Percentiles rank a stretch among this genome's conserved stretches.
These are phyloP conservation scores for Arabis hirsuta DNA, from an alignment of 345 rosid species.

Conservation along the genomic window DNA sequence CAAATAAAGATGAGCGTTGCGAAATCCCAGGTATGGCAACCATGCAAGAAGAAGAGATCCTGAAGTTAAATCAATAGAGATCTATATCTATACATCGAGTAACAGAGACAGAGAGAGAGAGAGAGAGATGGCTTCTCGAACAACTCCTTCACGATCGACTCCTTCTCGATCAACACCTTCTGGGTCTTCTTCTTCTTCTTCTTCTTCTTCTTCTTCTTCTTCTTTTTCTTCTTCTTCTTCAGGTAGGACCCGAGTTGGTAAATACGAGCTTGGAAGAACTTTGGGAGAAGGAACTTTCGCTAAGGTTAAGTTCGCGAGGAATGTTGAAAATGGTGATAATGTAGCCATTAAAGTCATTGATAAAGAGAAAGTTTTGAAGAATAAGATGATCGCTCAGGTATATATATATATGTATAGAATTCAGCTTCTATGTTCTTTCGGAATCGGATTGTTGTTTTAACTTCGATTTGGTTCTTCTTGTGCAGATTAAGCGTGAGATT, in stretches of 20 bases:
- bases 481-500: slow-evolving; percentile 92
- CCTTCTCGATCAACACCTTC: slow-evolving; percentile 44
- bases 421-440: too few species aligned
- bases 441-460: background rate
- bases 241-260: slow-evolving; percentile 92
- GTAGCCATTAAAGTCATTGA: slow-evolving; percentile 95
- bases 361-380: slow-evolving; percentile 86
- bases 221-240: background rate
- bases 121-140: slow-evolving; percentile 54
- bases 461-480: slow-evolving; percentile 18
- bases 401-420: background rate
- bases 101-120: background rate
- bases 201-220: too few species aligned
- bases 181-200: background rate
- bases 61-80: slow-evolving; percentile 41
- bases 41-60: slow-evolving; percentile 95
- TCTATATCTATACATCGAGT: background rate
- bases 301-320: slow-evolving; percentile 94
- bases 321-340: slow-evolving; percentile 66
- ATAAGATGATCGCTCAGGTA: slow-evolving; percentile 96
- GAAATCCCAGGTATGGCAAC: slow-evolving; percentile 99
- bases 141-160: slow-evolving; percentile 33
- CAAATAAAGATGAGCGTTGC: slow-evolving; percentile 60
- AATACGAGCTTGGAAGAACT: slow-evolving; percentile 90
- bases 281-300: slow-evolving; percentile 98